Conservation (phyloP, 441 rosid genomes). For the Erysimum cheiri region DNA sequence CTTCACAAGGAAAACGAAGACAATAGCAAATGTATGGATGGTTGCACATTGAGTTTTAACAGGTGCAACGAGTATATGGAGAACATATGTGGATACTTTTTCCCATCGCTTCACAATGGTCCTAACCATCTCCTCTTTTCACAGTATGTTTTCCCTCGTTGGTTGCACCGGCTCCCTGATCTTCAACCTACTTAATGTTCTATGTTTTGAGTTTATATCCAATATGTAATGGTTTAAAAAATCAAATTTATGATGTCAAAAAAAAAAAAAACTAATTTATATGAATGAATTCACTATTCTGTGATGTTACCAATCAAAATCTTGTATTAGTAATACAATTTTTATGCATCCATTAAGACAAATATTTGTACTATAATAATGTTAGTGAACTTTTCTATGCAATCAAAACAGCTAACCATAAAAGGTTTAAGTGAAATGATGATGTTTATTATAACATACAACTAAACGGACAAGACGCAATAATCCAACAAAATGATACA, state of each 20-base stretch:
- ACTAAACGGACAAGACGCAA: too few relatives aligned
- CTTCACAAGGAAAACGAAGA: not conserved
- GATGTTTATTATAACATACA: too few relatives aligned
- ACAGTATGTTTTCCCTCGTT: slow-evolving; percentile 39
- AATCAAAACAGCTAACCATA: not conserved
- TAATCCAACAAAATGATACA: too few relatives aligned
- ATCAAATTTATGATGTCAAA: too few relatives aligned
- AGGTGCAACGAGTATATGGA: slow-evolving; percentile 16
- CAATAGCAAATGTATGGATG: slow-evolving; percentile 14
- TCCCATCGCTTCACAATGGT: not conserved
- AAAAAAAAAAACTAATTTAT: too few relatives aligned
- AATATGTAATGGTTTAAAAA: not conserved
- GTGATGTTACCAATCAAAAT: too few relatives aligned
- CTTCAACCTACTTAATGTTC: slow-evolving; percentile 5
- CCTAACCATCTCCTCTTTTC: slow-evolving; percentile 14
- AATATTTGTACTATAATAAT: too few relatives aligned
- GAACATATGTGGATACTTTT: not conserved
- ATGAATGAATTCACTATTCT: not conserved
- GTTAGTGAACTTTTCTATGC: slow-evolving; percentile 3
- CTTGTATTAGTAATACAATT: too few relatives aligned
- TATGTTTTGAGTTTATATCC: not conserved
- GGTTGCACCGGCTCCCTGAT: slow-evolving; percentile 28
- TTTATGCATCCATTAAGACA: too few relatives aligned
- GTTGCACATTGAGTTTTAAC: slow-evolving; percentile 33
- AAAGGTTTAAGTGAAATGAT: too few relatives aligned